Evolutionary conservation across 257 asterid genomes (phyloP).

Genomic region (Nicotiana attenuata): DNA sequence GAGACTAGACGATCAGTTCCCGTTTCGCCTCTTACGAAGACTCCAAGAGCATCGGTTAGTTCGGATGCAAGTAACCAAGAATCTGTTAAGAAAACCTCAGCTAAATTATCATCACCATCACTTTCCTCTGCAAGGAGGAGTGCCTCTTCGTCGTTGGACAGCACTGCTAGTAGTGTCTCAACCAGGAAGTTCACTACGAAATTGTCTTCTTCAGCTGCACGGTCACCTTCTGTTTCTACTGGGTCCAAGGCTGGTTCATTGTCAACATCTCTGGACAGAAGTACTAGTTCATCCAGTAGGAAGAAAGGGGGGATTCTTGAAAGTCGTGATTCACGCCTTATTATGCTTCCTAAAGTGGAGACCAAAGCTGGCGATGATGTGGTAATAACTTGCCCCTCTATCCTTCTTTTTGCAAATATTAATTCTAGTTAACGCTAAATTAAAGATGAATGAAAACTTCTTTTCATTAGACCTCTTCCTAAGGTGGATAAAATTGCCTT

Average conservation of each 20-base stretch:
- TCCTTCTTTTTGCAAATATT: neutral
- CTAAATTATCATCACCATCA: slow-evolving; percentile 49
- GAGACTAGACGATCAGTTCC: slow-evolving; percentile 59
- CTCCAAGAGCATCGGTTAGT: slow-evolving; percentile 62
- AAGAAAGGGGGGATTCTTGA: slow-evolving; percentile 69
- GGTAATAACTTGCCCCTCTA: slow-evolving; percentile 38
- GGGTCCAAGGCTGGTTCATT: slow-evolving; percentile 54
- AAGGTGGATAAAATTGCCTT: neutral
- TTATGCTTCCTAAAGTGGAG: slow-evolving; percentile 96
- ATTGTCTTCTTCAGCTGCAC: slow-evolving; percentile 40
- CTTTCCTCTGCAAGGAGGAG: slow-evolving; percentile 45
- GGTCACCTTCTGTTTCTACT: slow-evolving; percentile 58
- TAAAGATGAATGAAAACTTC: neutral
- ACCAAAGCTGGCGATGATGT: slow-evolving; percentile 87
- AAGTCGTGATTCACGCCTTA: slow-evolving; percentile 76
- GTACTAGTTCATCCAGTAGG: slow-evolving; percentile 47
- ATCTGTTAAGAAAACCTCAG: slow-evolving; percentile 38
- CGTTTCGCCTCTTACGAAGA: slow-evolving; percentile 49
- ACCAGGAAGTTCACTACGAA: slow-evolving; percentile 47
- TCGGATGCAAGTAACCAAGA: slow-evolving; percentile 54
- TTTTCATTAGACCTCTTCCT: neutral
- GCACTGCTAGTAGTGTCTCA: slow-evolving; percentile 57
- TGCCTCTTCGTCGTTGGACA: slow-evolving; percentile 65
- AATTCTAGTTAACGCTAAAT: neutral
- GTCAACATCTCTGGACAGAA: slow-evolving; percentile 47